Conservation (phyloP, 192 early-diverging fungal genomes). For the Nowakowskiella sp. region DNA sequence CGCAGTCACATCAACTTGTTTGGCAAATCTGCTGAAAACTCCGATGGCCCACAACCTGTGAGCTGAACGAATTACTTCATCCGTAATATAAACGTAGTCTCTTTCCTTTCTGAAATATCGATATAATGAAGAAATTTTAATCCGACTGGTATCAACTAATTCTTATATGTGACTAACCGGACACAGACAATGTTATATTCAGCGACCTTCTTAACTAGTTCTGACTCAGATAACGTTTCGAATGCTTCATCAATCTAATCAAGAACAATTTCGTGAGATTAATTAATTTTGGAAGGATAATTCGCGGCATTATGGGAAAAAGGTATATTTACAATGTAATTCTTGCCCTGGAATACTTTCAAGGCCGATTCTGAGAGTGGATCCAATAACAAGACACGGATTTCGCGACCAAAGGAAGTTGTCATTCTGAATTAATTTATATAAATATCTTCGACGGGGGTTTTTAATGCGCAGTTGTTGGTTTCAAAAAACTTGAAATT, state of each 20-base stretch:
- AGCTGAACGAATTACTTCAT: slow-evolving; percentile 32
- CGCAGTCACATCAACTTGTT: slow-evolving; percentile 28
- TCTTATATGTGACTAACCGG: slow-evolving; percentile 5
- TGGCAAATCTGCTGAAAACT: slow-evolving; percentile 25
- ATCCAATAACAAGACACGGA: slow-evolving; percentile 27
- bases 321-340: slow-evolving; percentile 19
- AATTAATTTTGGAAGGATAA: too few relatives aligned
- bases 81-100: slow-evolving; percentile 27
- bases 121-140: not conserved
- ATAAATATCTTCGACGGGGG: too few relatives aligned
- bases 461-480: too few relatives aligned
- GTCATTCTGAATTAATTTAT: too few relatives aligned
- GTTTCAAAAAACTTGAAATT: too few relatives aligned
- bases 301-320: too few relatives aligned
- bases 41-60: slow-evolving; percentile 35
- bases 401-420: too few relatives aligned
- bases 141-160: slow-evolving; percentile 2
- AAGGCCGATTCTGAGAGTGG: slow-evolving; percentile 22
- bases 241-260: slow-evolving; percentile 28
- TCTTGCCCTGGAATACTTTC: slow-evolving; percentile 22
- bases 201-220: slow-evolving; percentile 29
- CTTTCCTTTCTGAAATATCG: slow-evolving; percentile 11
- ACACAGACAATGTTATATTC: slow-evolving; percentile 42
- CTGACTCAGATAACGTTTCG: slow-evolving; percentile 21
- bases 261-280: not conserved